Evolutionary conservation across 176 grass and related monocot species (phyloP).

Genomic region (Bonia amplexicaulis): DNA sequence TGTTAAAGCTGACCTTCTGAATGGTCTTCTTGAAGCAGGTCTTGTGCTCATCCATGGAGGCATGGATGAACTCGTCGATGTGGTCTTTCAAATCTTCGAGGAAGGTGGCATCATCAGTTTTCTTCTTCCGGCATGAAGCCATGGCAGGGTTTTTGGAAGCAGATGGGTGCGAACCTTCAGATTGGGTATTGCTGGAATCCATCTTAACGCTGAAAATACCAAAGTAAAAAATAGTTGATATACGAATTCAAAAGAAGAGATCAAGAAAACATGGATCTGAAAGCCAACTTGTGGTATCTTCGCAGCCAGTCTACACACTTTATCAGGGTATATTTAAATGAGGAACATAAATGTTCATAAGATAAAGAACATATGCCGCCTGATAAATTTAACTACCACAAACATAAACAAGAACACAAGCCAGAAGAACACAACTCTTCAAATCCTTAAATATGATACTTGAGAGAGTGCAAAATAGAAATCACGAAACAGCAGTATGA

Average conservation of each 20-base stretch:
- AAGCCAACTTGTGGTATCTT: neutral
- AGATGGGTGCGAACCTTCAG: slow-evolving; percentile 33
- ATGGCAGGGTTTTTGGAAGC: slow-evolving; percentile 45
- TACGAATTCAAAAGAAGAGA: neutral
- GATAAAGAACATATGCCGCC: neutral
- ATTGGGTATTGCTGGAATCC: slow-evolving; percentile 48
- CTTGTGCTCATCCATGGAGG: slow-evolving; percentile 97
- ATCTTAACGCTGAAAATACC: slow-evolving; percentile 38
- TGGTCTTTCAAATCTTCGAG: slow-evolving; percentile 80
- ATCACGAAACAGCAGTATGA: neutral
- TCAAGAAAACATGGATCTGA: neutral
- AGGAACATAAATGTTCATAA: neutral
- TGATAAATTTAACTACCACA: neutral
- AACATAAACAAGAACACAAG: neutral
- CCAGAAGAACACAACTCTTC: neutral
- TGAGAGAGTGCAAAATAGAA: neutral
- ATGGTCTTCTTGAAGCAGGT: slow-evolving; percentile 89
- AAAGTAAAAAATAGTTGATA: neutral
- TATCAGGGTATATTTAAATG: neutral
- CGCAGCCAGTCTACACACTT: neutral
- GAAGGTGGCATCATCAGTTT: slow-evolving; percentile 63
- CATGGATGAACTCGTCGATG: slow-evolving; percentile 84
- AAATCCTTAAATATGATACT: neutral
- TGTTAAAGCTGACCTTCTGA: slow-evolving; percentile 49
- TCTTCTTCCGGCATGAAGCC: slow-evolving; percentile 79